These are phyloP conservation scores for Gloeopeniophorella convolvens DNA, from an alignment of 768 basidiomycete genomes.

Conservation along the genomic window DNA sequence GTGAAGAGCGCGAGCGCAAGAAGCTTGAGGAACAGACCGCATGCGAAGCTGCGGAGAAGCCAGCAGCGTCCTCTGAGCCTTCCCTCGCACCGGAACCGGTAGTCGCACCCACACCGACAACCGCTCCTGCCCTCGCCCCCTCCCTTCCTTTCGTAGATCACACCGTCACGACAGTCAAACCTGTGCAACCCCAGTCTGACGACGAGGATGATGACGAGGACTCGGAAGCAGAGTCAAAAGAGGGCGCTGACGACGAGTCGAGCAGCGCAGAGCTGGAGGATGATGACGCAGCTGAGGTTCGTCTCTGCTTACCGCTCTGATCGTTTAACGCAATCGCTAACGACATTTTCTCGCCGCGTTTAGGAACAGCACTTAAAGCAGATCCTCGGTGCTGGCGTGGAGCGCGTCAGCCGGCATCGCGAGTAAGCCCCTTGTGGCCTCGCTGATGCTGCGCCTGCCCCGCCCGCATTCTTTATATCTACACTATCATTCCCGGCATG, in stretches of 20 bases:
- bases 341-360: background rate
- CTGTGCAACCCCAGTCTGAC: slow-evolving; percentile 16
- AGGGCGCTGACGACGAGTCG: slow-evolving; percentile 16
- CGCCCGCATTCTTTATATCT: slow-evolving; percentile 11
- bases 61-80: slow-evolving; percentile 14
- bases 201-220: slow-evolving; percentile 22
- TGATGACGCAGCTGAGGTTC: slow-evolving; percentile 28
- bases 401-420: slow-evolving; percentile 21
- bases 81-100: background rate
- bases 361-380: slow-evolving; percentile 17
- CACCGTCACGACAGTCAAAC: background rate
- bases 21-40: slow-evolving; percentile 30
- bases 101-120: background rate
- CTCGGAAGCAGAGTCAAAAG: slow-evolving; percentile 13
- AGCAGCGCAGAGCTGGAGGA: slow-evolving; percentile 18
- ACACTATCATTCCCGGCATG: slow-evolving; percentile 1
- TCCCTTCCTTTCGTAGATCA: background rate
- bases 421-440: slow-evolving; percentile 1
- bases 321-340: background rate
- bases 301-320: background rate
- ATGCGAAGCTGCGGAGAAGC: slow-evolving; percentile 25
- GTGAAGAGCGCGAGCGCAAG: slow-evolving; percentile 50
- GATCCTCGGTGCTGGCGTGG: slow-evolving; percentile 20
- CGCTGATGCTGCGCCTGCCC: background rate
- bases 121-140: background rate